Conservation (phyloP, 2,329 filamentous ascomycete species). For the Trichoderma gracile region DNA sequence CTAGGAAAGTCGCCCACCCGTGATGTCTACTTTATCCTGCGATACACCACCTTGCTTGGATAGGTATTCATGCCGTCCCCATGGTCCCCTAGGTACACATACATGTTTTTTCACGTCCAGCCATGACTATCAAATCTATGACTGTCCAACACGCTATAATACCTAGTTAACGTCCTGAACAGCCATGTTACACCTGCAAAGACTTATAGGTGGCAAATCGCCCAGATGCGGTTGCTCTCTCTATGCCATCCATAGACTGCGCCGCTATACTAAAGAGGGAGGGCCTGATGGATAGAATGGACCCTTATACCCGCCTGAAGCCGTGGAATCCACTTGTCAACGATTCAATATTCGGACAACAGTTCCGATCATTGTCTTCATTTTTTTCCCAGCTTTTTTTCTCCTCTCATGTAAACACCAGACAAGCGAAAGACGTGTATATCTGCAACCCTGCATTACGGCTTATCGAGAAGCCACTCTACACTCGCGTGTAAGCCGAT, state of each 20-base stretch:
- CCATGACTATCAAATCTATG: no score
- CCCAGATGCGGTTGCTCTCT: neutral
- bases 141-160: no score
- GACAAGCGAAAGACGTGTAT: neutral
- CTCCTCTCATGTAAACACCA: neutral
- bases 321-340: constrained; percentile 14
- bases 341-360: constrained; percentile 3
- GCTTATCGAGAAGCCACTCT: neutral
- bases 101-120: no score
- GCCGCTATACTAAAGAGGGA: constrained; percentile 15
- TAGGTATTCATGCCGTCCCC: no score
- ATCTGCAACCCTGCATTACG: neutral
- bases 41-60: no score
- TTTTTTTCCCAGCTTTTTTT: neutral
- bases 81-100: no score
- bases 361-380: neutral
- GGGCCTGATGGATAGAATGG: neutral
- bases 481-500: neutral
- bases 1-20: no score
- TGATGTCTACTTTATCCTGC: no score
- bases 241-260: neutral
- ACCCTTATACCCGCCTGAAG: constrained; percentile 4
- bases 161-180: no score
- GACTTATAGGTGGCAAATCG: no score
- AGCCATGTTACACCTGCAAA: no score